Base-by-base conservation (phyloP, 768 basidiomycete species). In the Podaxis rugospora region DNA sequence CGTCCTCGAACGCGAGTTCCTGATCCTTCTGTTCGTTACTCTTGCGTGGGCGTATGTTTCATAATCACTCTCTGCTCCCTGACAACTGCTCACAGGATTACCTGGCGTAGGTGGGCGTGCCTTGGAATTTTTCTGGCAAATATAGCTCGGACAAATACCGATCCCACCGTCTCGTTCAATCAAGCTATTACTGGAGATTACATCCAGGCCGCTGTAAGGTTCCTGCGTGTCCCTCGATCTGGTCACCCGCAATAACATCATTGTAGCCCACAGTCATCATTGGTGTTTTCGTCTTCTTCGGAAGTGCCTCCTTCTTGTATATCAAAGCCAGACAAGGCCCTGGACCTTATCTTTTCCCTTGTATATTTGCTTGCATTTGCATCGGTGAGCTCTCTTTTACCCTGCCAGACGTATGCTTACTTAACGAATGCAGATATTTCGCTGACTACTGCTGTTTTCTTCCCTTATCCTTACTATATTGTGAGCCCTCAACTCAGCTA, bases 401-500 rank as follows among this genome's bases (percentile, higher is more conserved):
- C 18, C 5, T 36, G 9, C n/a, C 14, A 13, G 18, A 18, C 35
- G 16, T 9, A 6, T 5, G 5, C 47, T 54, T 36, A 56, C 28
- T 16, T 7, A 13, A 32, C 11, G 54, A 16, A 59, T 23, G 62
- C 44, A 87, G 89, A 89, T 65, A 85, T 88, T 16, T 71, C 74
- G 14, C 66, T 89, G 16, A 85, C 83, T 0, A 84, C 83, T 0
- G 81, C 83, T 0, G 80, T 71, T 11, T 71, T 92, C 6, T 86
- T 81, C 66, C 90, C 90, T 0, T 90, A 77, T 64, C 83, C 89
- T 1, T 82, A 80, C 67, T 92, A 91, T 69, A 64, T 55, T 57
- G 79, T 79, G 55, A 62, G 78, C 67, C 1, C 1, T 9, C 51
- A 25, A 21, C 13, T 0, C 11, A 4, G 14, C 5, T 6, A 4